These are phyloP conservation scores for Paraphoma chrysanthemicola DNA, from an alignment of 2,329 filamentous ascomycete species.

Conservation along the genomic window DNA sequence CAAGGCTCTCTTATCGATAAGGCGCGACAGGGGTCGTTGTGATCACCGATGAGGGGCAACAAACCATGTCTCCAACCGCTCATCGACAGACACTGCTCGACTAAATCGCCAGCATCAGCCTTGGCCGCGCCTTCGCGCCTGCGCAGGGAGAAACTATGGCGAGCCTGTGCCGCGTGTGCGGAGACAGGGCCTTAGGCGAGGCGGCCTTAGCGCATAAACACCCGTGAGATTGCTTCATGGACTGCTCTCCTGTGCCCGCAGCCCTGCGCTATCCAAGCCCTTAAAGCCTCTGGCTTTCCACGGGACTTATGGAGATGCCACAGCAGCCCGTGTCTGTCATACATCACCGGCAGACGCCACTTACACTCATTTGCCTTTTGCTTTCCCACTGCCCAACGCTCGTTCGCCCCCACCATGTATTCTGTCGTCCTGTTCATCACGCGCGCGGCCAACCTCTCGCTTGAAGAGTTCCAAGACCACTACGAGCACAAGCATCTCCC, in stretches of 20 bases:
- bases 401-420: not conserved
- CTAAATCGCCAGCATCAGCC: conserved; percentile 5
- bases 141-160: conserved; percentile 4
- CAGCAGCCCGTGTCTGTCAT: conserved; percentile 12
- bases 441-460: conserved; percentile 24
- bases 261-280: not conserved
- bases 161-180: conserved; percentile 10
- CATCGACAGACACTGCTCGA: conserved; percentile 1
- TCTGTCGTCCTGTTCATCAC: conserved; percentile 33
- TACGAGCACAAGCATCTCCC: conserved; percentile 38
- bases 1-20: conserved; percentile 26
- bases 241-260: not conserved
- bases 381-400: not conserved
- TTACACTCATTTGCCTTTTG: not conserved
- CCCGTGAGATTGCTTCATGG: conserved; percentile 7
- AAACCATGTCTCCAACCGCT: not conserved
- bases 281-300: conserved; percentile 17
- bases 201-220: conserved; percentile 13
- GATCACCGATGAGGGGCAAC: conserved; percentile 2
- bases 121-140: not conserved
- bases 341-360: not conserved
- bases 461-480: conserved; percentile 35
- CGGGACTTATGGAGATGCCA: conserved; percentile 15
- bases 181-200: conserved; percentile 9
- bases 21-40: not conserved